Evolutionary conservation across 306 rosid genomes (phyloP).

Genomic region (Herpetospermum pedunculosum): DNA sequence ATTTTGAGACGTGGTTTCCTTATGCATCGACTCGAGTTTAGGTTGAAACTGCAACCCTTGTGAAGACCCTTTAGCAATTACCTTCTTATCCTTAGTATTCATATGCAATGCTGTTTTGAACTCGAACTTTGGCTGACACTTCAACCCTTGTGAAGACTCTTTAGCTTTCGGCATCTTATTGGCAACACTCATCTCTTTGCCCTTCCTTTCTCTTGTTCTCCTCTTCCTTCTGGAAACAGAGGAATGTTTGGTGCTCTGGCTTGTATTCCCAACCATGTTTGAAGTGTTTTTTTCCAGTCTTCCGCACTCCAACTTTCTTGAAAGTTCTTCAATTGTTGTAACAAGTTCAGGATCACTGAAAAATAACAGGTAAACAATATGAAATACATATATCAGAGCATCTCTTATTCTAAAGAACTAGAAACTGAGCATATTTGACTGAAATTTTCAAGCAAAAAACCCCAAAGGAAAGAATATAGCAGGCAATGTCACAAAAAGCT

Average conservation of each 20-base stretch:
- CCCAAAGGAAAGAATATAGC: background rate
- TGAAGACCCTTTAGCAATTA: background rate
- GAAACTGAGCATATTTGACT: background rate
- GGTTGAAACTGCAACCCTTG: background rate
- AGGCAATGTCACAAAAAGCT: background rate
- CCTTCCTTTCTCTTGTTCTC: background rate
- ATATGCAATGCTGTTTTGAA: background rate
- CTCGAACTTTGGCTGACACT: background rate
- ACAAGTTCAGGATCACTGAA: constrained; percentile 1
- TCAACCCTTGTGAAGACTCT: background rate
- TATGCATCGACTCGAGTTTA: background rate
- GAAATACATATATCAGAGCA: background rate
- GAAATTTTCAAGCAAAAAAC: background rate
- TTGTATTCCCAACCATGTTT: background rate
- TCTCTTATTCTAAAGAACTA: background rate
- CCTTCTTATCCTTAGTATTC: background rate
- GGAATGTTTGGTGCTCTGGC: background rate
- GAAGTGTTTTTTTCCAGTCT: background rate
- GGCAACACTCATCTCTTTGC: background rate
- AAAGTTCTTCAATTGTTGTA: background rate
- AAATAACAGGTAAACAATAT: background rate
- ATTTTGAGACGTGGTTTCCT: background rate
- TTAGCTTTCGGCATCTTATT: background rate
- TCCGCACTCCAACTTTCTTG: background rate
- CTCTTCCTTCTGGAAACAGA: background rate